phyloP scores from a whole-genome alignment of 23 red algal genomes.

The Gracilaria domingensis region DNA sequence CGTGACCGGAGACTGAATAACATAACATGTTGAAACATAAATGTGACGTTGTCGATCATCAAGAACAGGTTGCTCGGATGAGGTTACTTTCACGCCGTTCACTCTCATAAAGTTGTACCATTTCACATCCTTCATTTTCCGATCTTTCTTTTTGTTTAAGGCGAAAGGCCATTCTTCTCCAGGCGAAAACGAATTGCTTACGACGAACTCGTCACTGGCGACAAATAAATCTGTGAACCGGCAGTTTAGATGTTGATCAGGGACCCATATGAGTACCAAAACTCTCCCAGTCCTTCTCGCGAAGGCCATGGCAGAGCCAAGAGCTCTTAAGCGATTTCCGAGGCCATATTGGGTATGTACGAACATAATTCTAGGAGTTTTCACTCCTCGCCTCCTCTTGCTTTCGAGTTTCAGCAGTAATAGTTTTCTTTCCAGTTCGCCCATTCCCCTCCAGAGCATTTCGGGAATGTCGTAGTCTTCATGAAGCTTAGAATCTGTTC shows the following conservation, averaged over 20 bases:
- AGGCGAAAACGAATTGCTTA: slow-evolving; percentile 30
- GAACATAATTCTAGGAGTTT: slow-evolving; percentile 68
- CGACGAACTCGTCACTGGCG: slow-evolving; percentile 61
- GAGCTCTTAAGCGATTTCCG: slow-evolving; percentile 79
- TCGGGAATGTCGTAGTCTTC: slow-evolving; percentile 47
- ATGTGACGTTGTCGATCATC: slow-evolving; percentile 61
- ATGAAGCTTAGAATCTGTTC: slow-evolving; percentile 29
- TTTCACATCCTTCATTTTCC: slow-evolving; percentile 53
- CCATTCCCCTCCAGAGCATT: slow-evolving; percentile 69
- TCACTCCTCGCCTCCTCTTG: slow-evolving; percentile 34
- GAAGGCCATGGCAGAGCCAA: slow-evolving; percentile 83
- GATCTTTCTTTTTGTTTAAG: slow-evolving; percentile 32
- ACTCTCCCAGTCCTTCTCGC: slow-evolving; percentile 62
- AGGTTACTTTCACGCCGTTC: slow-evolving; percentile 46
- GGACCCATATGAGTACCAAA: slow-evolving; percentile 77
- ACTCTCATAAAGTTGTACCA: slow-evolving; percentile 77
- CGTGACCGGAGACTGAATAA: slow-evolving; percentile 76
- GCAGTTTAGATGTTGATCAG: slow-evolving; percentile 74
- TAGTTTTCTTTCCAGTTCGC: slow-evolving; percentile 33
- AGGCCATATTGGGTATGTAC: slow-evolving; percentile 83
- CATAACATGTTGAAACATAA: slow-evolving; percentile 74
- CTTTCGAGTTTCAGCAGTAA: slow-evolving; percentile 54
- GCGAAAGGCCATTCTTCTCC: slow-evolving; percentile 61
- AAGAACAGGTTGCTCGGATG: slow-evolving; percentile 46
- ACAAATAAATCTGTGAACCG: slow-evolving; percentile 76